These are phyloP conservation scores for Torulaspora indica DNA, from an alignment of 805 yeast species.

Conservation along the genomic window DNA sequence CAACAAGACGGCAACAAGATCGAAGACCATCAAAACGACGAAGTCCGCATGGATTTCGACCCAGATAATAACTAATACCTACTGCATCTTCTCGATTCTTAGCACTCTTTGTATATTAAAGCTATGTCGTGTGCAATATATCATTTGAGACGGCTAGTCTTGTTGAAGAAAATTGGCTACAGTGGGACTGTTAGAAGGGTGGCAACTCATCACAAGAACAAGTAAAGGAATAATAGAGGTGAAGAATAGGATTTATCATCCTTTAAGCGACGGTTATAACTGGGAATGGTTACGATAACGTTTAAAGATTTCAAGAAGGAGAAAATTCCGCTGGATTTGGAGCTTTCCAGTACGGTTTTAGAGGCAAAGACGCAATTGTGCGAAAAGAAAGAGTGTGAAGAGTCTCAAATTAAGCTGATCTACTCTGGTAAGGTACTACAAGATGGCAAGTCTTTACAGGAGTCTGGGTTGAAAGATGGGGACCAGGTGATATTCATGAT, in stretches of 20 bases:
- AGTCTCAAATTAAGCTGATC: slow-evolving; percentile 76
- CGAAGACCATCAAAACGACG: slow-evolving; percentile 12
- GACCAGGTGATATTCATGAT: slow-evolving; percentile 93
- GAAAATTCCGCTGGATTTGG: slow-evolving; percentile 74
- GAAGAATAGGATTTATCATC: not conserved
- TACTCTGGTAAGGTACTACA: slow-evolving; percentile 88
- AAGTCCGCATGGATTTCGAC: slow-evolving; percentile 29
- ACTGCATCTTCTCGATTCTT: slow-evolving; percentile 2
- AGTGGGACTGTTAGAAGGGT: slow-evolving; percentile 2
- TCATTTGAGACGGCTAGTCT: not conserved
- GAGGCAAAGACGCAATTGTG: slow-evolving; percentile 74
- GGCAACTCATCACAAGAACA: slow-evolving; percentile 1
- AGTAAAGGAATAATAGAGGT: not conserved
- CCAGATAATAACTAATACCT: slow-evolving; percentile 49
- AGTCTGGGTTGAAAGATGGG: slow-evolving; percentile 70
- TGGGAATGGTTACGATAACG: slow-evolving; percentile 25
- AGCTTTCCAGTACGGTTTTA: slow-evolving; percentile 57
- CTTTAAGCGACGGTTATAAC: not conserved
- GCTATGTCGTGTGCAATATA: not conserved
- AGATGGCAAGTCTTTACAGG: slow-evolving; percentile 70
- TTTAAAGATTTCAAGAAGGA: slow-evolving; percentile 93
- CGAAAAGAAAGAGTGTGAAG: slow-evolving; percentile 59
- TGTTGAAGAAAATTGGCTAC: slow-evolving; percentile 1
- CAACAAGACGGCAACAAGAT: not conserved
- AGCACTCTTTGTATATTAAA: not conserved